A percentile compares a stretch with the other conserved stretches of the same genome.
Evolutionary conservation across 2,329 filamentous ascomycete genomes (phyloP).

Genomic region (Dactylella cylindrospora): DNA sequence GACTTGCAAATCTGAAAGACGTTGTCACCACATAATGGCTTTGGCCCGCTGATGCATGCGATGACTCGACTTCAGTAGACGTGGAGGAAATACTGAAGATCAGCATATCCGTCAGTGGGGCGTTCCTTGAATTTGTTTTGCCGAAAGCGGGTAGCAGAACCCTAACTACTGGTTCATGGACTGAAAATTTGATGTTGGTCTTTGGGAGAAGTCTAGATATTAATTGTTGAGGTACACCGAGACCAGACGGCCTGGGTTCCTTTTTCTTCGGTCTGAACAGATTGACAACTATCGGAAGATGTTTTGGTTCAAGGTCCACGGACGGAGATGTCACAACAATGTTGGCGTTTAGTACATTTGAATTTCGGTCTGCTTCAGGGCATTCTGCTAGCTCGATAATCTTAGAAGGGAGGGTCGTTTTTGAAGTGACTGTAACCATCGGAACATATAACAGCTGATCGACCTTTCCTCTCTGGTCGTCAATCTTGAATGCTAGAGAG

Average conservation of each 20-base stretch:
- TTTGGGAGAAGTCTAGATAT: constrained; percentile 92
- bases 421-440: constrained; percentile 93
- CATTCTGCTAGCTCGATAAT: constrained; percentile 77
- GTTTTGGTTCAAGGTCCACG: constrained; percentile 85
- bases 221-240: constrained; percentile 60
- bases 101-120: constrained; percentile 88
- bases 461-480: constrained; percentile 81
- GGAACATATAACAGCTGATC: constrained; percentile 90
- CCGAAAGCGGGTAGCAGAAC: constrained; percentile 82
- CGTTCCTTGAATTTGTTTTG: constrained; percentile 57
- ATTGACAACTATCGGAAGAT: constrained; percentile 80
- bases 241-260: constrained; percentile 53
- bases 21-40: constrained; percentile 84
- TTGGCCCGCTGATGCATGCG: constrained; percentile 82
- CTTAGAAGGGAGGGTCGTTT: constrained; percentile 91
- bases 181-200: constrained; percentile 88
- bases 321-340: constrained; percentile 95
- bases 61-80: constrained; percentile 89
- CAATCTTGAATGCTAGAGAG: constrained; percentile 86
- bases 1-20: constrained; percentile 77
- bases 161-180: constrained; percentile 92
- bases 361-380: constrained; percentile 77
- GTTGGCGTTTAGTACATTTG: constrained; percentile 95
- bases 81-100: constrained; percentile 94
- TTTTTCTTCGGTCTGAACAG: constrained; percentile 61